Evolutionary conservation across 2,329 filamentous ascomycete species (phyloP), one percentile per base, ranked within the genome.

Genomic region (Epichloe scottii): DNA sequence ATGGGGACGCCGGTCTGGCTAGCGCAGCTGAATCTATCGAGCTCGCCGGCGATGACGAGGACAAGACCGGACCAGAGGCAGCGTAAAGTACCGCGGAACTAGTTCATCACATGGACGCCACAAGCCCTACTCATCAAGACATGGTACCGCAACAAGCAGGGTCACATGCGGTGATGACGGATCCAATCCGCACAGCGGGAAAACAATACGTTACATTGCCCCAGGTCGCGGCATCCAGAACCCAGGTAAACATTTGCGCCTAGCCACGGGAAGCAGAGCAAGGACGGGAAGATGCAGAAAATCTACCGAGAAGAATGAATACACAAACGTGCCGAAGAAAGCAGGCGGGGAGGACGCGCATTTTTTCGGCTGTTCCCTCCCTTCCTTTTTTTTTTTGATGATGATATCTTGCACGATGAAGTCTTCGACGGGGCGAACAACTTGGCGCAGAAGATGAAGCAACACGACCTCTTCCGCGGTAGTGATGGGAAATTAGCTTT

Each of bases 1-100:
- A 77, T 48, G 67, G 67, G 39, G 67, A 68, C 46, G 68, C 67
- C 17, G 75, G 72, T 0, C 54, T 79, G 47, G 68, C 60, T 15
- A 63, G 56, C 19, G 67, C 65, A 0, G 65, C 70, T 1, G 66
- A 63, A 35, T 66, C 63, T 1, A 63, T 73, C 3, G 65, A 71
- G 53, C 56, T 74, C 33, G 63, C 63, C 34, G 66, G 57, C 0
- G 62, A 60, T 3, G 63, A 63, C 4, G 58, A 53, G 1, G 61
- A 62, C 39, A 51, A 47, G 0, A 58, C 60, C 11, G 59, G 59
- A 33, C 39, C 53, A 40, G 41, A 53, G 39, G 43, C 49, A 12
- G 44, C 52, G 33, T 51, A 42, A 38, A 34, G 34, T 14, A 38
- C n/a, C 35, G n/a, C 43, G 42, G 26, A 19, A 33, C n/a, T 26